Base-by-base conservation (phyloP, 2,329 filamentous ascomycete genomes). In the Aspergillus japonicus region DNA sequence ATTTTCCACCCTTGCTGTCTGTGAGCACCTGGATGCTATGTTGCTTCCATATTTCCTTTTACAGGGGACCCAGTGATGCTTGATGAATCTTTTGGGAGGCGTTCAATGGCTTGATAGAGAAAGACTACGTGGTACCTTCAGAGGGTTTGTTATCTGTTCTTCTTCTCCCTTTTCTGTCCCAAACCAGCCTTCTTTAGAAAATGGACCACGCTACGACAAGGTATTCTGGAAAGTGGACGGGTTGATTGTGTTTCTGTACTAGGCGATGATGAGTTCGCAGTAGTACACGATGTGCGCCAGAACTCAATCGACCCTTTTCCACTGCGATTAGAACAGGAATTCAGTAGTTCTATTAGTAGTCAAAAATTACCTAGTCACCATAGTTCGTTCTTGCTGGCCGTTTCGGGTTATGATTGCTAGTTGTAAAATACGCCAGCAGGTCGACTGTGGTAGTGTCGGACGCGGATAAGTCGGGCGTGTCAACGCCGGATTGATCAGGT, bases 31-130 rank as follows among this genome's bases (percentile, higher is more conserved):
- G 56, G 53, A 56, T 58, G 56, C 61, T 52, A 49, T 51, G 53
- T 59, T 50, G 4, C 26, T 55, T 39, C 49, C 47, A 58, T 49
- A 44, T 52, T 54, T 47, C 47, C 58, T 52, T 29, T 59, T 51
- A 23, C 42, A 19, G 31, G 54, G 56, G 56, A 51, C 53, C 44
- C 26, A 57, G 60, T 62, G 52, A 59, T 56, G 58, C 47, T 62
- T 51, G 54, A 59, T 63, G 50, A 65, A 62, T 66, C 60, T 62
- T 44, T 65, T 63, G 62, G 62, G 57, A 62, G 71, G 71, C 67
- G 67, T 70, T 65, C 63, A 64, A 64, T 64, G 67, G 60, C 68
- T 63, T 63, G 62, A 73, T 73, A 73, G 72, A 73, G 62, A 70
- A 60, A 59, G 57, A 71, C 68, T 64, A 63, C 48, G 56, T 55